These are phyloP conservation scores for Calophaca sinica DNA, from an alignment of 306 rosid genomes.

Conservation along the genomic window DNA sequence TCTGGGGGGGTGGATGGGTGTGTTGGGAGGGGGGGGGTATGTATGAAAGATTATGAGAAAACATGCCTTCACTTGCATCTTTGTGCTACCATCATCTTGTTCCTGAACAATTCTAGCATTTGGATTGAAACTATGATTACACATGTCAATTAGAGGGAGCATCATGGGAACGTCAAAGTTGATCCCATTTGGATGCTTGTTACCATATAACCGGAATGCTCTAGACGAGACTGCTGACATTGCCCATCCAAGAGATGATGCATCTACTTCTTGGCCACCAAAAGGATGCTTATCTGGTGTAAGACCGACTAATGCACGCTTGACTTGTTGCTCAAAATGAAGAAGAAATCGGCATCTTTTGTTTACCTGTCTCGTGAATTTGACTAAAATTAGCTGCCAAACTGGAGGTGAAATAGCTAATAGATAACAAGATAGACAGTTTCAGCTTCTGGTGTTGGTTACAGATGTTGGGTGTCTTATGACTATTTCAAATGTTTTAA, in stretches of 20 bases:
- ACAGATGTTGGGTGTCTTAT: background rate
- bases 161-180: constrained; percentile 71
- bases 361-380: constrained; percentile 73
- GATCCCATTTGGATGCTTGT: constrained; percentile 61
- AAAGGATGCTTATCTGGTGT: constrained; percentile 77
- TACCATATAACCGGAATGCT: constrained; percentile 82
- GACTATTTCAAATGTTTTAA: background rate
- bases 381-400: constrained; percentile 37
- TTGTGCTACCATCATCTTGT: constrained; percentile 54
- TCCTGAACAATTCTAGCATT: constrained; percentile 87
- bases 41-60: constrained; percentile 17
- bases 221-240: constrained; percentile 96
- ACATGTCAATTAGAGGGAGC: constrained; percentile 98
- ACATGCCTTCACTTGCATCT: constrained; percentile 77
- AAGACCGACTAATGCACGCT: constrained; percentile 56
- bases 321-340: constrained; percentile 78
- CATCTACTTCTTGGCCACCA: constrained; percentile 80
- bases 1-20: background rate
- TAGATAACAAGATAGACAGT: background rate
- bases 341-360: constrained; percentile 96
- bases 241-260: constrained; percentile 98
- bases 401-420: constrained; percentile 6
- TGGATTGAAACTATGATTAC: constrained; percentile 92
- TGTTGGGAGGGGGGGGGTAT: background rate
- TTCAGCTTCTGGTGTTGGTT: constrained; percentile 31